phyloP scores from a whole-genome alignment of 306 rosid species.

The Erythrophleum fordii region DNA sequence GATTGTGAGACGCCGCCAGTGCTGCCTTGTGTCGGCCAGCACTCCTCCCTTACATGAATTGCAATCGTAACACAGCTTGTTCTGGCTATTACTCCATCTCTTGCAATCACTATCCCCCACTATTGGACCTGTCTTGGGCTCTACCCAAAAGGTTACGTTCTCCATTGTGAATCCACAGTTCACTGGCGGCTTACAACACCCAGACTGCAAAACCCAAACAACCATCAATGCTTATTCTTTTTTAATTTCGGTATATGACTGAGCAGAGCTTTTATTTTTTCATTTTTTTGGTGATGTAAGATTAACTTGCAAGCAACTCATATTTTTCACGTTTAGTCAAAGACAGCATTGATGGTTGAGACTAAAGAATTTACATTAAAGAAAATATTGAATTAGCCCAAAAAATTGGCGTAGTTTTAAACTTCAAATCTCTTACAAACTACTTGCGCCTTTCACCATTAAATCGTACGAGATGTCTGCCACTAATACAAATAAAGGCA shows the following conservation, averaged over 20 bases:
- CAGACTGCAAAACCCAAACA: slow-evolving; percentile 47
- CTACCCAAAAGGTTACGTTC: slow-evolving; percentile 75
- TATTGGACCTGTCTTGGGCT: slow-evolving; percentile 53
- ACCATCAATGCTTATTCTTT: not conserved
- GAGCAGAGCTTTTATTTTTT: not conserved
- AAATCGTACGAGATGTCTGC: not conserved
- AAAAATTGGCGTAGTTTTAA: not conserved
- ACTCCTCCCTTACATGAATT: slow-evolving; percentile 89
- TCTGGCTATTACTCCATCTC: slow-evolving; percentile 62
- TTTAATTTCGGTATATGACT: not conserved
- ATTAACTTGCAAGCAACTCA: no score
- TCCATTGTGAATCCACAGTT: slow-evolving; percentile 68
- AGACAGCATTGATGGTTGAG: not conserved
- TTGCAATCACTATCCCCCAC: slow-evolving; percentile 61
- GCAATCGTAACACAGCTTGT: slow-evolving; percentile 71
- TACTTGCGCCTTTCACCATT: not conserved
- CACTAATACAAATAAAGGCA: no score
- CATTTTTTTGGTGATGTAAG: not conserved
- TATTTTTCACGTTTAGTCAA: not conserved
- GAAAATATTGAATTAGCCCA: no score
- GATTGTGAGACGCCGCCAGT: slow-evolving; percentile 66
- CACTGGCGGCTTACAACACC: slow-evolving; percentile 89
- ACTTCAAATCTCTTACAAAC: not conserved
- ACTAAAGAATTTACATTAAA: no score
- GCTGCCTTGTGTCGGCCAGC: slow-evolving; percentile 63